Evolutionary conservation across 2,329 filamentous ascomycete genomes (phyloP), one percentile per base, ranked within the genome.

Genomic region (Hymenoscyphus repandus): DNA sequence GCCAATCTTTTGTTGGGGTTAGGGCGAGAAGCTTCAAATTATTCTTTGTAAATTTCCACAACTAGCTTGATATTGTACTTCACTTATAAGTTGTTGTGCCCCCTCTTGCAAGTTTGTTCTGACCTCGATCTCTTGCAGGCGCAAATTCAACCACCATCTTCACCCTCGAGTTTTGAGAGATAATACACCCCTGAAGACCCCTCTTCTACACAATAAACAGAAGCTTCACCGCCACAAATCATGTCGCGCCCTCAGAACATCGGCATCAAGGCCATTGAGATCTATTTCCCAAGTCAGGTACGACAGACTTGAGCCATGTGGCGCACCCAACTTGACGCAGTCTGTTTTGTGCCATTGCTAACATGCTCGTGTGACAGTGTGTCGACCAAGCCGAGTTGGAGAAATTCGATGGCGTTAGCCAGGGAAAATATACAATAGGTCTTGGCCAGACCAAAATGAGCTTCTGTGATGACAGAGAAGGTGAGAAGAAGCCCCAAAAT

Each of bases 361-460:
- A 64, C 44, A 43, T 31, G 44, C 37, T 49, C 6, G 12, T 45
- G 37, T 50, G 30, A 47, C 55, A 92, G 88, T 93, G 89, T 73
- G 87, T 93, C 64, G 86, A 91, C 68, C 88, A 93, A 74, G 70
- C 76, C 51, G 87, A 91, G 70, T 80, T 93, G 57, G 88, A 92
- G 72, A 88, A 89, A 73, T 89, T 90, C 73, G 88, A 93, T 80
- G 88, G 87, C 69, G 87, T 89, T 65, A 80, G 80, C 69, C 70
- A 82, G 51, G 88, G 88, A 61, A 93, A 93, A 75, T 93, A 93
- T 78, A 93, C 88, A 66, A 92, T 93, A 73, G 88, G 88, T 70
- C 85, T 93, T 51, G 88, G 88, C 65, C 88, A 93, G 79, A 92
- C 86, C 68, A 90, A 88, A 75, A 93, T 93, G 88, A 85, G 83